Evolutionary conservation across 2,329 filamentous ascomycete genomes (phyloP), one percentile per base, ranked within the genome.

Genomic region (Arthrobotrys musiformis): DNA sequence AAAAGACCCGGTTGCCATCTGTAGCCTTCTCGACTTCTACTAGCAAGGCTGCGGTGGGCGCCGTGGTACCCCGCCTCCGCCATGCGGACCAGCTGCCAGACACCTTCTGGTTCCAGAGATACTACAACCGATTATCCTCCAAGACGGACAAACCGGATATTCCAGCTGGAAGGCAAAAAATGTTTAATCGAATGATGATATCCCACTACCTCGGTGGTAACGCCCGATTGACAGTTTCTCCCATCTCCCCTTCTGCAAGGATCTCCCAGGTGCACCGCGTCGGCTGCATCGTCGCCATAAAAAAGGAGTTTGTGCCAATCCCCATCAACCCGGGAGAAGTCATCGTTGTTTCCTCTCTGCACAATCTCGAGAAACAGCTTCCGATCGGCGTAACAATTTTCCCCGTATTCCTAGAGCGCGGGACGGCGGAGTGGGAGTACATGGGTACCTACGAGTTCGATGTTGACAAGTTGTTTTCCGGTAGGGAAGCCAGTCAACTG

Each of bases 371-470:
- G 4, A 42, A 40, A 6, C 24, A 50, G 15, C 30, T 76, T n/a
- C 70, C 70, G 2, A 9, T 30, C 5, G 35, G 24, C 6, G 37
- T 40, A n/a, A 13, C 52, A n/a, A 52, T 33, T 2, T 76, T 76
- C 44, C 70, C 70, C 4, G 56, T 76, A 15, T 76, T 76, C n/a
- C 22, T 76, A 22, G 63, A 69, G 50, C 63, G 70, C 15, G 24
- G 6, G 1, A 33, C 40, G 2, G 33, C 52, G 3, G 28, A 64
- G 19, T 76, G 64, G 56, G 70, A 69, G 28, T 76, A 76, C 19
- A 76, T 76, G 63, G 70, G 70, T 4, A 64, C 28, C 17, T 76
- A 76, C 22, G 9, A 64, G 24, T 76, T 76, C 26, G 54, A 68
- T 37, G 56, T 26, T 2, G n/a, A 17, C 11, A 69, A 63, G 19